Evolutionary conservation across 75 land plant genomes (phyloP).

Genomic region (Cryptomeria japonica): DNA sequence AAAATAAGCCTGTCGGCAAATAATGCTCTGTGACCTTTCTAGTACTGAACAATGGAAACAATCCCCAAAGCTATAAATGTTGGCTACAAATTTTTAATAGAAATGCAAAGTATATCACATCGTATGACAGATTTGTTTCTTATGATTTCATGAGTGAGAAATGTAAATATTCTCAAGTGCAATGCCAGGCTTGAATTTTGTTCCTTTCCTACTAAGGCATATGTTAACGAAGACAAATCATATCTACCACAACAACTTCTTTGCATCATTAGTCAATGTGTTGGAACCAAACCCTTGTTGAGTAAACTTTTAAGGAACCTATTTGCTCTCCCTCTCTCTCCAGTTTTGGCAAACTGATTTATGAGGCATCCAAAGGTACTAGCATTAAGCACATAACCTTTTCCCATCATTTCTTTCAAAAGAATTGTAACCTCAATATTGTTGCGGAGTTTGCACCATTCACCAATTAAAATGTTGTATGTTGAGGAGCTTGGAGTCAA

Average conservation of each 20-base stretch:
- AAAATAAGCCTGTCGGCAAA: background rate
- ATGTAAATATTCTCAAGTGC: background rate
- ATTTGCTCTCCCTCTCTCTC: conserved; percentile 34
- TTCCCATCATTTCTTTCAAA: conserved; percentile 40
- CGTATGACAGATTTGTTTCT: background rate
- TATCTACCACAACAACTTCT: background rate
- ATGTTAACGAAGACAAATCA: background rate
- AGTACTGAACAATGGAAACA: background rate
- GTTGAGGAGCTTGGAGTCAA: conserved; percentile 56
- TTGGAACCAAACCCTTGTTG: conserved; percentile 2
- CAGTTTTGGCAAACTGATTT: conserved; percentile 36
- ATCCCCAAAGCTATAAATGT: background rate
- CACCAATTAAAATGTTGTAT: conserved; percentile 79
- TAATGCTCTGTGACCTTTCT: background rate
- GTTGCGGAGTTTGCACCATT: conserved; percentile 58
- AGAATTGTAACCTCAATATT: conserved; percentile 40
- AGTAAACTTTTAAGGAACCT: conserved; percentile 27
- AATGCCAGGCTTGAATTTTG: background rate
- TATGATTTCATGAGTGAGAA: background rate
- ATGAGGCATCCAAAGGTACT: conserved; percentile 33
- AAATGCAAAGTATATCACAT: background rate
- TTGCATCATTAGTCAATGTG: background rate
- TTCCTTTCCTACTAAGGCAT: background rate
- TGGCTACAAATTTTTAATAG: background rate
- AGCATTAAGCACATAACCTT: conserved; percentile 40